These are phyloP conservation scores for Cercis canadensis DNA, from an alignment of 306 rosid genomes.

Conservation along the genomic window DNA sequence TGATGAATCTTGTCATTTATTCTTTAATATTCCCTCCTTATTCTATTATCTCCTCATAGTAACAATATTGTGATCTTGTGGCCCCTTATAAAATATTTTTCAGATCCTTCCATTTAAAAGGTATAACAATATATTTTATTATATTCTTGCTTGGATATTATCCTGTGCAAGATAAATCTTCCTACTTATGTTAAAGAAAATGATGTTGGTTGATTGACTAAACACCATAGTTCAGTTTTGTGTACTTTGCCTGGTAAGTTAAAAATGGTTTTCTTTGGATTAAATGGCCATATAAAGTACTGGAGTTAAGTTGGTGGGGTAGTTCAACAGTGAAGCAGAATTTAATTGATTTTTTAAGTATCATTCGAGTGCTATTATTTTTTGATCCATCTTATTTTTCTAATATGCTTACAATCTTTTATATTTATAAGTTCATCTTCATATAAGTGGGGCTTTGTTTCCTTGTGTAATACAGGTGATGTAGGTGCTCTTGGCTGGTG, in stretches of 20 bases:
- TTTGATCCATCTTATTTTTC: constrained; percentile 18
- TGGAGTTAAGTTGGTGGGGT: constrained; percentile 7
- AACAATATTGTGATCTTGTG: constrained; percentile 16
- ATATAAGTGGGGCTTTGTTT: constrained; percentile 20
- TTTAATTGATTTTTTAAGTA: not conserved
- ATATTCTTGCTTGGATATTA: constrained; percentile 7
- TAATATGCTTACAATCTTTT: constrained; percentile 8
- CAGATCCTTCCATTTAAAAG: constrained; percentile 22
- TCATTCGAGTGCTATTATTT: constrained; percentile 17
- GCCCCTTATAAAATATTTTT: constrained; percentile 29
- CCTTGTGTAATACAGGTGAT: constrained; percentile 63
- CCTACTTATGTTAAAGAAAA: not conserved
- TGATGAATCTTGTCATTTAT: constrained; percentile 9
- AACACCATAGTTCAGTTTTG: constrained; percentile 5
- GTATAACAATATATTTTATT: constrained; percentile 18
- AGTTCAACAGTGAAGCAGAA: not conserved
- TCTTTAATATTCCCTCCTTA: constrained; percentile 4
- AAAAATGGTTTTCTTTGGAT: not conserved
- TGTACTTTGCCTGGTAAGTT: not conserved
- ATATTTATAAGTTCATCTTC: constrained; percentile 26
- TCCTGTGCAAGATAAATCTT: not conserved
- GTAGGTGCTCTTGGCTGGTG: constrained; percentile 98
- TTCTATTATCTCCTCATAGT: constrained; percentile 16
- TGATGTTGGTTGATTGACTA: not conserved
- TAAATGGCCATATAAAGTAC: constrained; percentile 11